Conservation (phyloP, 495 filamentous ascomycete genomes). For the Neurospora discreta region DNA sequence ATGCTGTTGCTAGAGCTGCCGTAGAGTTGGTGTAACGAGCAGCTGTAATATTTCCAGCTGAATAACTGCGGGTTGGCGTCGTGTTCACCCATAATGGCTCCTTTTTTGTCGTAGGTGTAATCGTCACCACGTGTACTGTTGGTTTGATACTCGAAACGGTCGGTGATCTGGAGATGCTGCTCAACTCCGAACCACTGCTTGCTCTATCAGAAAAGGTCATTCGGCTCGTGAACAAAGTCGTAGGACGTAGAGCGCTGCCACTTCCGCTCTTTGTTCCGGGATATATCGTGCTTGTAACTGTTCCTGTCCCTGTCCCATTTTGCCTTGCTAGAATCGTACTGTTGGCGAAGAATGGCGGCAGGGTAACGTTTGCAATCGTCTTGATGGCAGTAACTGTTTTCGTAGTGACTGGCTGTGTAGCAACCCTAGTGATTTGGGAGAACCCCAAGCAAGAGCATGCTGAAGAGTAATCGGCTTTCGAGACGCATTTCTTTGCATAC, state of each 20-base stretch:
- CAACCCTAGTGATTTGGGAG: conserved; percentile 3
- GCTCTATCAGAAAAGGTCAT: neutral
- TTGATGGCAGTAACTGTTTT: neutral
- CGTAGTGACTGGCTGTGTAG: neutral
- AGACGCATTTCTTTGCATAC: conserved; percentile 14
- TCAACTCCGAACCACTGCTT: neutral
- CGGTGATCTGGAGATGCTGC: neutral
- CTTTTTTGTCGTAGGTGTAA: neutral
- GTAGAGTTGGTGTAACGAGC: neutral
- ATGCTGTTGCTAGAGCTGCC: neutral
- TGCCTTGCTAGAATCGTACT: neutral
- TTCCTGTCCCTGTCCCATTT: neutral
- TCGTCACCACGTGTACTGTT: neutral
- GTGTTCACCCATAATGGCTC: neutral
- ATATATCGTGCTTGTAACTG: neutral
- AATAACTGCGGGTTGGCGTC: accelerated
- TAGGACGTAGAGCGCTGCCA: neutral
- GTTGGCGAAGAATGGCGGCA: conserved; percentile 1
- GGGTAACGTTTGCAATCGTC: conserved; percentile 4
- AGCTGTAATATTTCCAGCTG: neutral
- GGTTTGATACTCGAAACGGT: neutral
- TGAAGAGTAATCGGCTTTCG: conserved; percentile 10
- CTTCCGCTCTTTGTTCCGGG: neutral
- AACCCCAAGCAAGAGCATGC: conserved; percentile 23
- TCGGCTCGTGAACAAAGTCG: neutral